Base-by-base conservation (phyloP, 352 stramenopile species). In the Globisporangium solare region DNA sequence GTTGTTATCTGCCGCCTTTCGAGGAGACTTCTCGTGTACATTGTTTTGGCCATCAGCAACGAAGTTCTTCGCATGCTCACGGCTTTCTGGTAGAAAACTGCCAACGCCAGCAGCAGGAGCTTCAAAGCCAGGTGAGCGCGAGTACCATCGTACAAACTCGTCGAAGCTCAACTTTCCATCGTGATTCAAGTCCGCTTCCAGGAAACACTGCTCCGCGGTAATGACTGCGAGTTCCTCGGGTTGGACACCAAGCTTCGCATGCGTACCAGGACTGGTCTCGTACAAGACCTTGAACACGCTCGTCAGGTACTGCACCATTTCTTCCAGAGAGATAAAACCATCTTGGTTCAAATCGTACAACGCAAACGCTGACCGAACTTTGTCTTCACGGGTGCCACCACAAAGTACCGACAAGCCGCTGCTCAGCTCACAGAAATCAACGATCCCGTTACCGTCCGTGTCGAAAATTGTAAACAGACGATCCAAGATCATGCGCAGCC, bases 251-350 rank as follows among this genome's bases (percentile, higher is more conserved):
- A 94, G 66, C 22, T 76, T 81, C 22, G 68, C 63, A 14, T 75
- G 59, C 10, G 77, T 89, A 0, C 74, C 76, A 0, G 82, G 70
- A 46, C 73, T 94, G 5, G 84, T 90, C 54, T 92, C 82, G 56
- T 92, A 96, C 40, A 95, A 56, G 14, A 96, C 79, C 55, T 90
- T 92, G 47, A 96, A 97, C 20, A 96, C 86, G 37, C 78, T 83
- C 2, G 73, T 75, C 14, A 96, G 60, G 55, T 96, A 96, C 20
- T 81, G 79, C 39, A 76, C 72, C 88, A 96, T 95, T 57, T 96
- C 88, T n/a, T 92, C 82, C n/a, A 92, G 43, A 2, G 78, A 86
- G 31, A 96, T 92, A 40, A 82, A 85, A 0, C 85, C 86, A 56
- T 96, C 83, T 22, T 91, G 77, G 58, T 96, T 92, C 11, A 93